Percentiles rank a stretch among this genome's conserved stretches.
phyloP scores from a whole-genome alignment of 768 basidiomycete species.

The Rhizopogon sp. region DNA sequence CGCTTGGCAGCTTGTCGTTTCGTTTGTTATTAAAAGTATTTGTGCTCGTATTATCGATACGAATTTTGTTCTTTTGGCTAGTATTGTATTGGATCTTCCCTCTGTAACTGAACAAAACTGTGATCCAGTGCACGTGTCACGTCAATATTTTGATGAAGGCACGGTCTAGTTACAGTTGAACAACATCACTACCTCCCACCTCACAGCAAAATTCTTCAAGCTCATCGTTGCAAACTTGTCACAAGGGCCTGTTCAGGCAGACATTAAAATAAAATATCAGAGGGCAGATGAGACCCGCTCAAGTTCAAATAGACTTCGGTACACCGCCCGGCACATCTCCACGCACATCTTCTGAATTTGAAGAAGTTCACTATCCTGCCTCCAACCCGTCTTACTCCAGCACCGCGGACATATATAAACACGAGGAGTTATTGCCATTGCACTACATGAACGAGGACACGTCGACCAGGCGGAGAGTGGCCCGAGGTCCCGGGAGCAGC shows the following conservation, averaged over 20 bases:
- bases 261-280: slow-evolving; percentile 3
- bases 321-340: slow-evolving; percentile 44
- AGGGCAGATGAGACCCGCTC: slow-evolving; percentile 55
- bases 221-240: not conserved
- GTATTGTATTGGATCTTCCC: slow-evolving; percentile 7
- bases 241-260: slow-evolving; percentile 7
- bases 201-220: not conserved
- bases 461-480: slow-evolving; percentile 40
- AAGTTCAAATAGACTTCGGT: slow-evolving; percentile 70
- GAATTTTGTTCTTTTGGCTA: slow-evolving; percentile 9
- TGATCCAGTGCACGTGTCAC: not conserved
- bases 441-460: slow-evolving; percentile 51
- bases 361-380: slow-evolving; percentile 60
- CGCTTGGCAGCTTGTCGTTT: not conserved
- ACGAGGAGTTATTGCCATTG: slow-evolving; percentile 42
- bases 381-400: slow-evolving; percentile 15
- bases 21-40: slow-evolving; percentile 9
- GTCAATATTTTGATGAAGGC: not conserved
- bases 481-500: slow-evolving; percentile 29
- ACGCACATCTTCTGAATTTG: slow-evolving; percentile 63
- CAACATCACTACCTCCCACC: not conserved
- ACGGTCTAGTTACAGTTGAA: not conserved
- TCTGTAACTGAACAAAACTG: not conserved
- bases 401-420: slow-evolving; percentile 20
- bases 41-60: slow-evolving; percentile 10